Base-by-base conservation (phyloP, 2,329 filamentous ascomycete species). In the Westerdykella aurantiaca region DNA sequence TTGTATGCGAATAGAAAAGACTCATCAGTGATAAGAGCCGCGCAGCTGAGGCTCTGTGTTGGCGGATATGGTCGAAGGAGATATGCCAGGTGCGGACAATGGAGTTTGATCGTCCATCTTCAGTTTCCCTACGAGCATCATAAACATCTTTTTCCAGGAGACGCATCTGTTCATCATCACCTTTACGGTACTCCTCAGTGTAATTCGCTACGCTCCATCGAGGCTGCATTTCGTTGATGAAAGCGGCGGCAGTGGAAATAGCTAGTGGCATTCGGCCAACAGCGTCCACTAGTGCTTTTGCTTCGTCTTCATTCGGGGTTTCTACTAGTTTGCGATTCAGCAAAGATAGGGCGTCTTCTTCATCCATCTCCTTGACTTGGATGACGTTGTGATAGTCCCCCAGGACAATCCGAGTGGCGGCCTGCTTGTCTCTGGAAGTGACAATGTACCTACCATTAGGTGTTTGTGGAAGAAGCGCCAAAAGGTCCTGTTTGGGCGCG, bases 21-120 rank as follows among this genome's bases (percentile, higher is more conserved):
- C 51, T 47, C 54, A 59, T 59, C 10, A 76, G 58, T 1, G 69
- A 71, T 0, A 77, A 48, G 9, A 75, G 51, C 13, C 71, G 52
- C 2, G 72, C 61, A 7, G 73, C 73, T 4, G 60, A 33, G 0
- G 46, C 46, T n/a, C 13, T 41, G 2, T 9, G 18, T 44, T 1
- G 49, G 9, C 56, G 63, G 33, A 75, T 69, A n/a, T 69, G 55
- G 43, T 64, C 44, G 35, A 60, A 61, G 0, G 55, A 58, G 0
- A 58, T 49, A 4, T 66, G 60, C 67, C 63, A 72, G 0, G 67
- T 71, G 0, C 44, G 38, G 2, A 68, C 55, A 1, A 72, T 52
- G 1, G 65, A 64, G 39, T 69, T 64, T 38, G 11, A 67, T 56
- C 23, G 6, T 22, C n/a, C 37, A 13, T 13, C 33, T 34, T 34